These are phyloP conservation scores for Bathelium albidoporum DNA, from an alignment of 495 filamentous ascomycete species.

Conservation along the genomic window DNA sequence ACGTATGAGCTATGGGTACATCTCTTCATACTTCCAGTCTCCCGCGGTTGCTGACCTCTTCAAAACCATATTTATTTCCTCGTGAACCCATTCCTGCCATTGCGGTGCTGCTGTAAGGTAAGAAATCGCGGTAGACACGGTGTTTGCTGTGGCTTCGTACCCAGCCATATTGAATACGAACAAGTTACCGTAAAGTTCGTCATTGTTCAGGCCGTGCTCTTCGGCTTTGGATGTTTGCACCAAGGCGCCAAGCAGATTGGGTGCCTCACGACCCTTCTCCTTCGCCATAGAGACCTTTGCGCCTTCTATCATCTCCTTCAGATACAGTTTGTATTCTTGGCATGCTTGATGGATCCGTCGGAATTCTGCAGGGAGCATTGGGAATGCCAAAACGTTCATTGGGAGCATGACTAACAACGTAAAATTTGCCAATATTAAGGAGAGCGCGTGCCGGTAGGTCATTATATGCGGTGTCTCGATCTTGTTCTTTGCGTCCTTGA, in stretches of 20 bases:
- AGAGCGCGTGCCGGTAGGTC: constrained; percentile 16
- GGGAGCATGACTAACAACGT: background rate
- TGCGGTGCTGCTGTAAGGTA: constrained; percentile 15
- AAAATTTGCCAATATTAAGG: constrained; percentile 9
- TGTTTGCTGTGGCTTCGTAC: constrained; percentile 23
- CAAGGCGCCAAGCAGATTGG: constrained; percentile 18
- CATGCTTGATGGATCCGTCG: background rate
- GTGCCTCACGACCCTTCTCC: constrained; percentile 3
- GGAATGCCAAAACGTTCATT: background rate
- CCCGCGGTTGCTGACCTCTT: background rate
- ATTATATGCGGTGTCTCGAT: constrained; percentile 7
- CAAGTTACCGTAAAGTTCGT: constrained; percentile 23
- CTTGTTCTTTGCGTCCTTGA: constrained; percentile 1
- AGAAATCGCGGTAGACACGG: constrained; percentile 15
- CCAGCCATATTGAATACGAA: constrained; percentile 24
- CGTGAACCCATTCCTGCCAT: constrained; percentile 18
- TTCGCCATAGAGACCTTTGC: constrained; percentile 7
- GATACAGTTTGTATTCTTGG: constrained; percentile 14
- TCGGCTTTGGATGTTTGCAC: constrained; percentile 17
- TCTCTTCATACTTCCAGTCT: constrained; percentile 12
- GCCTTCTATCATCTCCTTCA: constrained; percentile 15
- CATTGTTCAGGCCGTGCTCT: constrained; percentile 11
- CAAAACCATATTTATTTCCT: constrained; percentile 11
- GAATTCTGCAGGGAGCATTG: constrained; percentile 1
- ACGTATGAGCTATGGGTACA: constrained; percentile 14